Evolutionary conservation across 805 yeast genomes (phyloP), one percentile per base, ranked within the genome.

Genomic region (Schwanniomyces vanrijiae): DNA sequence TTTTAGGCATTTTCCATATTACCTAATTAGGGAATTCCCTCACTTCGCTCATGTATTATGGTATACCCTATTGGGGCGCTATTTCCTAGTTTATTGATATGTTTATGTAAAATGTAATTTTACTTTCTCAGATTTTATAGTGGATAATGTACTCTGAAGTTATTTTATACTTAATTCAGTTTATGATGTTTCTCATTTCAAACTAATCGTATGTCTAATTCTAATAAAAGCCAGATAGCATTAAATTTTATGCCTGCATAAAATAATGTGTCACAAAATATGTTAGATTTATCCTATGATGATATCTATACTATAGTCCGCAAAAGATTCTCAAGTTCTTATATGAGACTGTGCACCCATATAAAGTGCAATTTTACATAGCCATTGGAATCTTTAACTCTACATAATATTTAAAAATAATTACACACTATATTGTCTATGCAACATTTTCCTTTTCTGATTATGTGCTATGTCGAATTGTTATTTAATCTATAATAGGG

Each of bases 1-100:
- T 19, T 37, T 13, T 21, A 37, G n/a, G 2, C 4, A 19, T 11
- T 20, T 4, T 8, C 22, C 20, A n/a, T 6, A 16, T 33, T 37
- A 14, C 39, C 39, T 37, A 37, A 37, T 37, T 20, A 20, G 39
- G 39, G 14, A 37, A 37, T 37, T 37, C 18, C 8, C 34, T 31
- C 9, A 8, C 35, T 18, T 31, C 19, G 20, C 35, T 31, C 35
- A 31, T 31, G 35, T 31, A 14, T 11, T 11, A 7, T 31, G 18
- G 16, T 31, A 14, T 31, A 31, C 35, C 10, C 10, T 9, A 31
- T 31, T 31, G 16, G 16, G 35, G 35, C 19, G 16, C 20, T 31
- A 14, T 6, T 14, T 7, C 35, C 35, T 16, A 14, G 8, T 31
- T 31, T 31, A 11, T 13, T 5, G 3, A 31, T 14, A 14, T 20